These are phyloP conservation scores for Fusarium coffeatum DNA, from an alignment of 2,329 filamentous ascomycete genomes.

Conservation along the genomic window DNA sequence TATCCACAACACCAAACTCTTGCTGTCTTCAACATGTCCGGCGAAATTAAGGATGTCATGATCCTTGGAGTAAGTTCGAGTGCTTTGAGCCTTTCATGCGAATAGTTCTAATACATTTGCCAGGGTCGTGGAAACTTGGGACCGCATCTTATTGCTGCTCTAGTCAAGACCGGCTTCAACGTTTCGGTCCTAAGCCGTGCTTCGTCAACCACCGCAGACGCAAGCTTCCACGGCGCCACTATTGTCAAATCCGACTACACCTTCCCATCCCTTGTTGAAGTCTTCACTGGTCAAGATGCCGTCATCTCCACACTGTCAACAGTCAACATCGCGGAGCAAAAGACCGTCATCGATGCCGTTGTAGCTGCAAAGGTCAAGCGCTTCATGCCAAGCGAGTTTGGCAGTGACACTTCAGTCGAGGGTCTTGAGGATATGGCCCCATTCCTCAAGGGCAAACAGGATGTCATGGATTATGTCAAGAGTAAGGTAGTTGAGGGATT, in stretches of 20 bases:
- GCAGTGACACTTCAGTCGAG: neutral
- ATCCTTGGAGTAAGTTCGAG: neutral
- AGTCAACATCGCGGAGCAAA: conserved; percentile 12
- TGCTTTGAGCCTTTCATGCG: too few species aligned
- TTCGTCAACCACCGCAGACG: accelerated
- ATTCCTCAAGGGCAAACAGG: conserved; percentile 5
- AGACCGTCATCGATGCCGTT: conserved; percentile 2
- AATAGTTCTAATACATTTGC: accelerated
- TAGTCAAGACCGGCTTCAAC: accelerated
- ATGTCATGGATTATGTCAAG: conserved; percentile 12
- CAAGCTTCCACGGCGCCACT: neutral
- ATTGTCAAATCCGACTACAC: conserved; percentile 11
- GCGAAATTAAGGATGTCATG: conserved; percentile 3
- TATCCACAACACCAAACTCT: neutral
- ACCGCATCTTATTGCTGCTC: neutral
- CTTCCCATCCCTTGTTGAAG: accelerated
- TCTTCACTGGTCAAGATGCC: neutral
- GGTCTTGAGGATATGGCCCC: conserved; percentile 8
- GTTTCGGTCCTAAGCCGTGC: accelerated
- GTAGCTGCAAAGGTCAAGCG: conserved; percentile 10
- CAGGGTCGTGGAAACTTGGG: conserved; percentile 14
- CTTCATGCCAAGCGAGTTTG: conserved; percentile 20
- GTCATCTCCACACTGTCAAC: conserved; percentile 13
- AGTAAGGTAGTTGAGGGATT: neutral
- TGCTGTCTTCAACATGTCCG: neutral